These are phyloP conservation scores for Cryptococcus deneoformans DNA, from an alignment of 1,284 basidiomycete species.

Conservation along the genomic window DNA sequence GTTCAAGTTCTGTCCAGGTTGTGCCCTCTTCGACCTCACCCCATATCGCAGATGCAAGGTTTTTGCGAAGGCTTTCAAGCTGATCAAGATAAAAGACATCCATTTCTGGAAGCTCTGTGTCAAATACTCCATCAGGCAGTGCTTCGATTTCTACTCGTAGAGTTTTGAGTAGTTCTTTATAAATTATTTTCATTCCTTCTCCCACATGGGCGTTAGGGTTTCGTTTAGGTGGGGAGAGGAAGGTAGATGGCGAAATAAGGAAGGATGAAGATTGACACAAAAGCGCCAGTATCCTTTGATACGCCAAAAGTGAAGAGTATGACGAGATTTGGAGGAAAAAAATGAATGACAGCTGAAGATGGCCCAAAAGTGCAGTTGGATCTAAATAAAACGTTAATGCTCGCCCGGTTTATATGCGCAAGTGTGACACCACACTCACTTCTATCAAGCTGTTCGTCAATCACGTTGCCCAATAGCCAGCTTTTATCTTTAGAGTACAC, in stretches of 20 bases:
- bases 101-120: constrained; percentile 49
- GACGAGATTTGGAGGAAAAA: constrained; percentile 50
- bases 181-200: constrained; percentile 2
- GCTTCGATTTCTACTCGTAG: constrained; percentile 39
- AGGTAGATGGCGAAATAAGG: constrained; percentile 11
- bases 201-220: constrained; percentile 4
- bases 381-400: constrained; percentile 24
- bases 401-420: background rate
- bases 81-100: constrained; percentile 45
- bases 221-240: constrained; percentile 2
- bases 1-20: constrained; percentile 4
- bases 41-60: constrained; percentile 19
- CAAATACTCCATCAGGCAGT: constrained; percentile 45
- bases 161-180: constrained; percentile 28
- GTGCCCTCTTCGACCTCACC: background rate
- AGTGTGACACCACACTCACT: constrained; percentile 30
- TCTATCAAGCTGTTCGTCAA: constrained; percentile 28
- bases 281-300: constrained; percentile 48
- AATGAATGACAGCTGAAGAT: constrained; percentile 50
- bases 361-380: constrained; percentile 38
- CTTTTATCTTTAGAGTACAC: constrained; percentile 51
- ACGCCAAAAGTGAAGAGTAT: constrained; percentile 46
- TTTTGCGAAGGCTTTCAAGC: constrained; percentile 33
- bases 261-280: constrained; percentile 34
- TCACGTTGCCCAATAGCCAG: constrained; percentile 42